A percentile compares a stretch with the other conserved stretches of the same genome.
phyloP scores from a whole-genome alignment of 1,284 basidiomycete species.

The Ganoderma boninense region DNA sequence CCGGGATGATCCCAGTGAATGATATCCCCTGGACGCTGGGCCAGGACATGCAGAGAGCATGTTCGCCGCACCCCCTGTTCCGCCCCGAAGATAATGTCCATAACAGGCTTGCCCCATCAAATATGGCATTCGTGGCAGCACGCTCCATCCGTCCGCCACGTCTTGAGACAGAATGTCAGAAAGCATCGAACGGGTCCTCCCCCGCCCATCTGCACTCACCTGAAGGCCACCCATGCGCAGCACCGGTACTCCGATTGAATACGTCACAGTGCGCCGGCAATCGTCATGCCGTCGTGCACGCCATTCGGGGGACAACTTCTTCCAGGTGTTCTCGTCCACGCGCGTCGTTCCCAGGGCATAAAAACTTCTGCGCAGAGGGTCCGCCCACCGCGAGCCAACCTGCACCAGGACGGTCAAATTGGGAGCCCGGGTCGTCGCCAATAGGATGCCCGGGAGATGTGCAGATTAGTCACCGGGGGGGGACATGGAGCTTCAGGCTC shows the following conservation, averaged over 20 bases:
- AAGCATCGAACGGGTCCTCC: not conserved
- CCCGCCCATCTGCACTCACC: not conserved
- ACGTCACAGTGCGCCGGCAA: not conserved
- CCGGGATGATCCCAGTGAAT: not conserved
- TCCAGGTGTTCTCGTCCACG: not conserved
- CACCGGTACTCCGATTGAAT: not conserved
- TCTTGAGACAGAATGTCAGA: constrained; percentile 2
- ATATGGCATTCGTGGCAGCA: not conserved
- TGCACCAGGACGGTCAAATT: not conserved
- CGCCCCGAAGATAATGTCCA: not conserved
- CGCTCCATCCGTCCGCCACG: not conserved
- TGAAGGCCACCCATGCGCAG: not conserved
- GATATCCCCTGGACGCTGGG: not conserved
- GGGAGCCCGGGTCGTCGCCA: not conserved
- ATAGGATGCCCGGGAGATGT: not conserved
- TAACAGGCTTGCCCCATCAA: not conserved
- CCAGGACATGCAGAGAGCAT: not conserved
- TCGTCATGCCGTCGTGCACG: not conserved
- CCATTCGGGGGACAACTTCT: not conserved
- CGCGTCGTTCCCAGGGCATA: not conserved
- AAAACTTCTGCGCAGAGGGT: not conserved
- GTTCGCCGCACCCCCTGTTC: not conserved
- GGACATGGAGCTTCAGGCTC: not conserved
- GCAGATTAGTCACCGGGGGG: constrained; percentile 2
- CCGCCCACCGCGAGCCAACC: not conserved